These are phyloP conservation scores for Pleurotus salmoneostramineus DNA, from an alignment of 768 basidiomycete species.

Conservation along the genomic window DNA sequence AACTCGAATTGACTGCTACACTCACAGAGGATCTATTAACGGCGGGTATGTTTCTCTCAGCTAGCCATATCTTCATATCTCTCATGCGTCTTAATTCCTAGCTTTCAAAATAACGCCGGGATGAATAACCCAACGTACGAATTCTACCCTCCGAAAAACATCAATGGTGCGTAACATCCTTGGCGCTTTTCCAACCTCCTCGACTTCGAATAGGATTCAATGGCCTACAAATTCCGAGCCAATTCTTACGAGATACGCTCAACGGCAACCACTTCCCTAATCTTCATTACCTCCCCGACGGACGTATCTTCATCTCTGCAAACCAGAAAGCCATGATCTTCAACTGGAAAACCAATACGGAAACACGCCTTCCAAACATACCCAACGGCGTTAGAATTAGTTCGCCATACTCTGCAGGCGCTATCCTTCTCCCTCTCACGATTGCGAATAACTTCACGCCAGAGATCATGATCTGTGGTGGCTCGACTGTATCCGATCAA, in stretches of 20 bases:
- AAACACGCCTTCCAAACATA: constrained; percentile 35
- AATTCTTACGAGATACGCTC: constrained; percentile 11
- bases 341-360: constrained; percentile 32
- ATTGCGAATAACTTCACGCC: constrained; percentile 35
- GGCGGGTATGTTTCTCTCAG: constrained; percentile 10
- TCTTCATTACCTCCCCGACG: constrained; percentile 33
- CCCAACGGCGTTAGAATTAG: constrained; percentile 41
- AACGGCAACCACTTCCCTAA: constrained; percentile 19
- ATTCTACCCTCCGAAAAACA: constrained; percentile 36
- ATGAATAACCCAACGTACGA: constrained; percentile 57
- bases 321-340: constrained; percentile 39
- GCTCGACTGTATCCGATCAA: constrained; percentile 28
- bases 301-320: constrained; percentile 35
- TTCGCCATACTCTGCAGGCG: constrained; percentile 35
- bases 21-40: constrained; percentile 7
- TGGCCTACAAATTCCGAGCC: constrained; percentile 14
- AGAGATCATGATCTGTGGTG: constrained; percentile 45
- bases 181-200: background rate
- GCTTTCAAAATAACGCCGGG: constrained; percentile 63
- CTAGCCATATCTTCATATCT: background rate
- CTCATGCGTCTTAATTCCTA: constrained; percentile 16
- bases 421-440: constrained; percentile 30
- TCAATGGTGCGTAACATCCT: constrained; percentile 24
- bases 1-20: background rate
- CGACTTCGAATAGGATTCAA: constrained; percentile 13